Evolutionary conservation across 257 asterid genomes (phyloP), one percentile per base, ranked within the genome.

Genomic region (Scutellaria minor): DNA sequence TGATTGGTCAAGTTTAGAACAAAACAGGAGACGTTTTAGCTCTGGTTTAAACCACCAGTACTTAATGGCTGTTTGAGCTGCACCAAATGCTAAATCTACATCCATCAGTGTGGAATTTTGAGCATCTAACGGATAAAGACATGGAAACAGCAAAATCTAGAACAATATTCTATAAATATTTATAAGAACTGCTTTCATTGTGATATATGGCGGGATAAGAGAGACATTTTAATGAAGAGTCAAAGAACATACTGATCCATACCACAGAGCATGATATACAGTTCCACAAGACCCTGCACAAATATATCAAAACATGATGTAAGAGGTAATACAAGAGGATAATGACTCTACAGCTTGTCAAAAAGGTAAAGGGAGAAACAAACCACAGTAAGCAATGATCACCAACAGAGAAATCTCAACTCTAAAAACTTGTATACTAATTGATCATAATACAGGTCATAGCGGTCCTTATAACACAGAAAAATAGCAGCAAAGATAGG

Each of bases 201-300:
- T 68, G 60, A 71, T 62, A 67, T 53, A 9, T 56, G 37, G n/a
- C 24, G 7, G 71, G 39, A 40, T 18, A 45, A 41, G 74, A 2
- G 70, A 60, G 73, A 47, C 64, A 35, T 54, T 13, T 73, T 63
- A 68, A 73, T 65, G 76, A 77, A 80, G 90, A 84, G 96, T 41
- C 61, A 64, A 74, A 82, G 85, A 78, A 92, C 99, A 70, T 95
- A 95, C 99, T 68, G 99, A 95, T 95, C 96, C 99, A 84, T 88
- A 87, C 99, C 96, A 92, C 90, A 87, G 86, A 79, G 90, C 99
- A 82, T 92, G 97, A 79, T 88, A 95, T 44, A 95, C 99, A 56
- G 97, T 87, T 82, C 99, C 99, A 85, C 98, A 92, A 39, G 96
- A 92, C 75, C 99, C 99, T 95, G 91, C 85, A 81, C 27, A 84